Conservation (phyloP, 176 grass and related monocot genomes). For the Musa acuminata region DNA sequence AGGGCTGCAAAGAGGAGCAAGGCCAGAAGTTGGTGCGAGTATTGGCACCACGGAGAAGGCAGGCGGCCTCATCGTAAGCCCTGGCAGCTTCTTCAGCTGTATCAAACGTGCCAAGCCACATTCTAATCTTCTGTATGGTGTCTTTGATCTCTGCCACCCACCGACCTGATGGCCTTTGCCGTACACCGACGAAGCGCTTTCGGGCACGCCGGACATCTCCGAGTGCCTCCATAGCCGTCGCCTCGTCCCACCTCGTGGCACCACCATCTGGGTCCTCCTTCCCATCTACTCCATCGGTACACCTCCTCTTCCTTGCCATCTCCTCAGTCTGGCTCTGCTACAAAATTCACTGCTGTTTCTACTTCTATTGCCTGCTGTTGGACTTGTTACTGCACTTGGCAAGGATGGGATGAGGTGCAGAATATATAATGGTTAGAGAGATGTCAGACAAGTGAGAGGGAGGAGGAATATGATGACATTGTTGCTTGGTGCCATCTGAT, state of each 20-base stretch:
- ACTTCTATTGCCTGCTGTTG: neutral
- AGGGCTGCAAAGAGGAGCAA: neutral
- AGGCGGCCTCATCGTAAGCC: constrained; percentile 22
- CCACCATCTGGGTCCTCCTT: neutral
- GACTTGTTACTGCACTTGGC: neutral
- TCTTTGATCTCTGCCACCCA: constrained; percentile 30
- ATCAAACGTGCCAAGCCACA: constrained; percentile 23
- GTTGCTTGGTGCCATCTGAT: neutral
- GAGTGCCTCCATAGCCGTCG: neutral
- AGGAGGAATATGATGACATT: neutral
- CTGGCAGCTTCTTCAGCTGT: constrained; percentile 19
- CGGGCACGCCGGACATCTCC: neutral
- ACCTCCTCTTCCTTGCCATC: constrained; percentile 20
- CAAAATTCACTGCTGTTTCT: neutral
- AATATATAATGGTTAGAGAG: neutral
- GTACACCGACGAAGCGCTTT: constrained; percentile 16
- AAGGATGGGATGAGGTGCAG: neutral
- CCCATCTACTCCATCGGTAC: neutral
- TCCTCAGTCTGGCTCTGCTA: neutral
- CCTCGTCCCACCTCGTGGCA: neutral
- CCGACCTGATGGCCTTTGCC: constrained; percentile 12
- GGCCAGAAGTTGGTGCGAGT: constrained; percentile 26
- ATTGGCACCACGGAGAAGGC: constrained; percentile 20
- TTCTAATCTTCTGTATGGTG: constrained; percentile 21
- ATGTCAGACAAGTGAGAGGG: neutral